Evolutionary conservation across 805 yeast genomes (phyloP), one percentile per base, ranked within the genome.

Genomic region (Yarrowia sp.): DNA sequence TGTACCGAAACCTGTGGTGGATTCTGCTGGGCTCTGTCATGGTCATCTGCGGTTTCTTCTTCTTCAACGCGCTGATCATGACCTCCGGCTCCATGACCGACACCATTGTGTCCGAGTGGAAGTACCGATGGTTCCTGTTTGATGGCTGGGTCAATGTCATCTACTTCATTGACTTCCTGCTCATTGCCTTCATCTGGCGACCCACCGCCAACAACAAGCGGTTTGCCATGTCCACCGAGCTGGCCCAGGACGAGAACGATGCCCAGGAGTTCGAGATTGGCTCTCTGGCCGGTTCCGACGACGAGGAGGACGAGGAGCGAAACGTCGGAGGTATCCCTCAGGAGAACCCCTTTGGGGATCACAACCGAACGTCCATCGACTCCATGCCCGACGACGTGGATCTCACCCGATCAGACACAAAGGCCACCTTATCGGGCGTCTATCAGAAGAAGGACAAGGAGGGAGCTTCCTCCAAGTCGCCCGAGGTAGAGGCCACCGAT

Each of bases 91-190:
- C 92, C 33, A 81, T 89, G 7, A 84, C 89, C 14, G 90, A 91
- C 69, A 84, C 91, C 76, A 84, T 94, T 69, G 97, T 93, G 74
- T 86, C 86, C 72, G 89, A 91, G 76, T 95, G 99, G 99, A 91
- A 93, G 79, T 85, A 91, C 53, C 86, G 96, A 74, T 93, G 91
- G 81, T 92, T 95, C 74, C 79, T 92, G 66, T 84, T 89, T 53
- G 97, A 94, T 73, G 96, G 96, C 80, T 93, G 98, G 97, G 97
- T 97, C 46, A 88, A 96, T 60, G 84, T 92, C 60, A 88, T 92
- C 14, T 95, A 92, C 79, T 91, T 90, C 75, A 79, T 88, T 58
- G 93, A 93, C 44, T 93, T 95, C 76, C 84, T 89, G 73, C 85
- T 92, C 10, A 83, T 95, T 71, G 91, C 97, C 6, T 86, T 92